Base-by-base conservation (phyloP, 1,284 basidiomycete species). In the Peniophora sp. region DNA sequence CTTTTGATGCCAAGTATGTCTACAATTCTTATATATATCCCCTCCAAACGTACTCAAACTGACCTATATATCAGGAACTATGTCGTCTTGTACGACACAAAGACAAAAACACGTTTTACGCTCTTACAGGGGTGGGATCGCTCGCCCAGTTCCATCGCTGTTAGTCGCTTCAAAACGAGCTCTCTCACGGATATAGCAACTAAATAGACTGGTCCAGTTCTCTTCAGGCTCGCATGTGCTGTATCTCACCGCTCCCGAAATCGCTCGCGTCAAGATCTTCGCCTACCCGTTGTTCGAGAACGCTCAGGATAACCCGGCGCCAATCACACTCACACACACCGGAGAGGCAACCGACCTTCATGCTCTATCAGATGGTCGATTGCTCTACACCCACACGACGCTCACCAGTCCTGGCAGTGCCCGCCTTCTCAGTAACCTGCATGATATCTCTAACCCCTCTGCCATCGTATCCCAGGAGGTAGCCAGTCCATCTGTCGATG, bases 51-150 rank as follows among this genome's bases (percentile, higher is more conserved):
- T 12, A 12, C 5, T 32, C 12, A 12, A 32, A 32, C 27, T 32
- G 27, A 32, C 27, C 12, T 32, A 32, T 12, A 32, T 32, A 32
- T 49, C 24, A 85, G 85, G 53, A 75, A 77, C 5, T 84, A 88
- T 59, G 76, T 92, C 45, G 80, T 92, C 47, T 76, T 93, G 11
- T 89, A 85, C 59, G 86, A 89, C 61, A 66, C 92, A 19, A 63
- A 66, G 48, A 79, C 77, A 54, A 67, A 79, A 16, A 69, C 84
- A 8, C 71, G 82, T 27, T 86, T 76, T 61, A 84, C 79, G 0
- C 60, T 89, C 52, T 88, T 88, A 0, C 81, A 86, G 53, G 64
- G 75, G 19, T 95, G 92, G 92, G 91, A 94, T 63, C 79, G 88
- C 23, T 87, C 85, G 35, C 83, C 88, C 0, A 73, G 71, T 54